Evolutionary conservation across 176 grass and related monocot genomes (phyloP), one percentile per base, ranked within the genome.

Genomic region (Oropetium thomaeum): DNA sequence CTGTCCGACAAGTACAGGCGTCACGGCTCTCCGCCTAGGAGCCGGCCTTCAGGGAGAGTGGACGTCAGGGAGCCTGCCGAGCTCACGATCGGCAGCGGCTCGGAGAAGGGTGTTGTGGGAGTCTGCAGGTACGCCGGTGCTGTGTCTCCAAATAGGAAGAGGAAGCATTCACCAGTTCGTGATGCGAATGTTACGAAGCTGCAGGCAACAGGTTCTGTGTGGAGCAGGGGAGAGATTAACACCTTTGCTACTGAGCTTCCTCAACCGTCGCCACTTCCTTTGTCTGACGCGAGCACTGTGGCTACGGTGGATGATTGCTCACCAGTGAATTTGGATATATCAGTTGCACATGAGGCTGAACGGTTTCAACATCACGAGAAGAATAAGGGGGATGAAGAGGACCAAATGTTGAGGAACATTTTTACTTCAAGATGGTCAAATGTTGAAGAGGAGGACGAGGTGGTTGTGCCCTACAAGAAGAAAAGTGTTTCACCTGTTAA

Each of bases 351-450:
- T 41, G 81, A 82, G 14, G 34, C 45, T 45, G 62, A 81, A 49
- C 16, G 13, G 12, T 41, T 42, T 16, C 69, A 30, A 4, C 62
- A 73, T 30, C 48, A 62, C 44, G 55, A 51, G 22, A 71, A 65
- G 3, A 45, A 19, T 44, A 34, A 3, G 49, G 86, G 82, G 37
- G 91, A 92, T 67, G 79, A 88, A 15, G 73, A 72, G 26, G 69
- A 79, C 31, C 53, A 63, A 41, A 73, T 78, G 27, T 70, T 26
- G 29, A 80, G 87, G 78, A 92, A 90, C 49, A 95, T 99, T 72
- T 88, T 86, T 31, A 86, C 76, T 7, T 99, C 96, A 8, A 83
- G 96, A 42, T 99, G 91, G 96, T 91, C 84, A 20, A 75, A 85
- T 29, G 69, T 74, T 74, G 88, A 81, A 4, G 86, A 91, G 8